A percentile compares a stretch with the other conserved stretches of the same genome.
These are phyloP conservation scores for Fusarium hostae DNA, from an alignment of 2,329 filamentous ascomycete genomes.

Conservation along the genomic window DNA sequence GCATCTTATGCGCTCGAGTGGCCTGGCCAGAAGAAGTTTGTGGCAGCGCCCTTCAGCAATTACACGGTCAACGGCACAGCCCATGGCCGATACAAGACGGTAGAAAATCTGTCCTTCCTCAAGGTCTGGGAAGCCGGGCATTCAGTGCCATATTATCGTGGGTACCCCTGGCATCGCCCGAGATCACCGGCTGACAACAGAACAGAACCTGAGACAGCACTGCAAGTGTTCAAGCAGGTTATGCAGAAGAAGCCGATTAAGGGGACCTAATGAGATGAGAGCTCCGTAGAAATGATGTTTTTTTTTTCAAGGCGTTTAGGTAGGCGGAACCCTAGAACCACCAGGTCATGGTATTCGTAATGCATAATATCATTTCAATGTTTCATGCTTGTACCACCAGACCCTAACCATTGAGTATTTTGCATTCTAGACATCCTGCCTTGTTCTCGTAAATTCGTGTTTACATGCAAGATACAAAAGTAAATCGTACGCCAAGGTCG, in stretches of 20 bases:
- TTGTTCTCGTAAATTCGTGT: slow-evolving; percentile 3
- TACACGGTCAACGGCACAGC: slow-evolving; percentile 62
- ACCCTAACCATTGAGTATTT: background rate
- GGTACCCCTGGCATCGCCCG: background rate
- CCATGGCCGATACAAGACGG: slow-evolving; percentile 61
- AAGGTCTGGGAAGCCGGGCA: slow-evolving; percentile 69
- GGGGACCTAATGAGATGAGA: slow-evolving; percentile 24
- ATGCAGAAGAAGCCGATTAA: slow-evolving; percentile 40
- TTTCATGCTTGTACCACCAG: background rate
- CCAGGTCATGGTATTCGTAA: background rate
- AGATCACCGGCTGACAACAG: slow-evolving; percentile 2
- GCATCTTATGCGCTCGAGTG: slow-evolving; percentile 60
- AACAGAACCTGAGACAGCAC: slow-evolving; percentile 42
- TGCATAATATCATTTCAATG: background rate
- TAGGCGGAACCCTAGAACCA: background rate
- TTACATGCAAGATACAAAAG: slow-evolving; percentile 7
- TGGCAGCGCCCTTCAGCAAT: slow-evolving; percentile 40
- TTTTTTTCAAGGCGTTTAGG: background rate
- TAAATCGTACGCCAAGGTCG: slow-evolving; percentile 12
- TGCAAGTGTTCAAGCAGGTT: slow-evolving; percentile 44
- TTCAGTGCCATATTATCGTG: slow-evolving; percentile 61
- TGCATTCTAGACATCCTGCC: background rate
- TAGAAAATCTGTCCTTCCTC: slow-evolving; percentile 67
- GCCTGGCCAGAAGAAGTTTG: slow-evolving; percentile 54
- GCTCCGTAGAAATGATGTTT: background rate